These are phyloP conservation scores for Luvunga scandens DNA, from an alignment of 345 rosid species.

Conservation along the genomic window DNA sequence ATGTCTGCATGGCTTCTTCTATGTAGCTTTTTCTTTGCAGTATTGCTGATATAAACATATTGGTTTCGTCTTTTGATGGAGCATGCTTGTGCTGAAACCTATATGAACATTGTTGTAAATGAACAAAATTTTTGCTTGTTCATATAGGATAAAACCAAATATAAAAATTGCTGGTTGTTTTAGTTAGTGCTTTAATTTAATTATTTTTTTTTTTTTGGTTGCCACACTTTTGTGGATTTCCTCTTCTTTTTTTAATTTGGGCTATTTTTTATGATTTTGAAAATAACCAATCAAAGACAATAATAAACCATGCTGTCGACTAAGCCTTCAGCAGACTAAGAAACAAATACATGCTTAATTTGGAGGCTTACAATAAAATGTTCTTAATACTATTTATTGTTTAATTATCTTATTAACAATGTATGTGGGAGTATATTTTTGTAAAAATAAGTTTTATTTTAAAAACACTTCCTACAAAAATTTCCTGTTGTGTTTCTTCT, in stretches of 20 bases:
- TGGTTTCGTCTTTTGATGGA: neutral
- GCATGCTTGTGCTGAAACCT: neutral
- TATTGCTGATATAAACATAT: too few species aligned
- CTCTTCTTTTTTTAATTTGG: neutral
- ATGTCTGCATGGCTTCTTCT: neutral
- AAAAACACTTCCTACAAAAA: neutral
- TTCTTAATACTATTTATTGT: neutral
- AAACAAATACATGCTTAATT: too few species aligned
- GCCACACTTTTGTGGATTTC: neutral
- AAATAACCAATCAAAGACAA: neutral
- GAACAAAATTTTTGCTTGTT: neutral
- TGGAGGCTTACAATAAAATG: neutral
- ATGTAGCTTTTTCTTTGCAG: neutral
- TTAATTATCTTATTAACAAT: neutral
- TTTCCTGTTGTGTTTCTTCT: neutral
- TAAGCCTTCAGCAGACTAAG: too few species aligned
- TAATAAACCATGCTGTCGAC: neutral
- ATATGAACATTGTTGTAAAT: neutral
- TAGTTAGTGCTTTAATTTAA: neutral
- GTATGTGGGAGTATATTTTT: neutral
- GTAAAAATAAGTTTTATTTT: too few species aligned
- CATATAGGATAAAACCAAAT: neutral
- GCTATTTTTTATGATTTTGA: neutral
- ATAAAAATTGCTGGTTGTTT: neutral
- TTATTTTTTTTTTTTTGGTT: too few species aligned